Percentiles rank a stretch among this genome's conserved stretches.
These are phyloP conservation scores for Corynascus novoguineensis DNA, from an alignment of 495 filamentous ascomycete species.

Conservation along the genomic window DNA sequence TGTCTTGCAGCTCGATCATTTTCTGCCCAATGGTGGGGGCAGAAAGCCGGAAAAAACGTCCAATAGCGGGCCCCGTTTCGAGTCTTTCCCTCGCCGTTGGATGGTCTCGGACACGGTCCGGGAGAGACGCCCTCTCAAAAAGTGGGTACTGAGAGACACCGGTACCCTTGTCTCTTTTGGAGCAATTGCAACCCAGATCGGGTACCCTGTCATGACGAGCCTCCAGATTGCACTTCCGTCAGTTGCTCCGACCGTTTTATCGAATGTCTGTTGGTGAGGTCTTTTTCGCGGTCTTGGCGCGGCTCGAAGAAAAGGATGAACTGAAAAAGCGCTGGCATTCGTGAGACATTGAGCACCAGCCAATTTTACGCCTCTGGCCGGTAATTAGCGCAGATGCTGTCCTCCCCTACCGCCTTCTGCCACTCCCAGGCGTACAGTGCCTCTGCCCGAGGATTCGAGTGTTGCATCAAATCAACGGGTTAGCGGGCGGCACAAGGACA, in stretches of 20 bases:
- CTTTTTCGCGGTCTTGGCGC: background rate
- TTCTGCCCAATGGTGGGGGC: slow-evolving; percentile 41
- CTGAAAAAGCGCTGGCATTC: too few relatives aligned
- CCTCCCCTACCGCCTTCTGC: too few relatives aligned
- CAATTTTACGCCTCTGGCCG: too few relatives aligned
- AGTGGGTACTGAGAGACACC: slow-evolving; percentile 1
- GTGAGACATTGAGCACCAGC: too few relatives aligned
- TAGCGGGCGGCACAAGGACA: too few relatives aligned
- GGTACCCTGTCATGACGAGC: slow-evolving; percentile 2
- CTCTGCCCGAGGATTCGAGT: too few relatives aligned
- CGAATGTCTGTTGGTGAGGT: background rate
- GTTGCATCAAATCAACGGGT: too few relatives aligned
- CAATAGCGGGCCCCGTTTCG: slow-evolving; percentile 31
- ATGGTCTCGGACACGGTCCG: slow-evolving; percentile 13
- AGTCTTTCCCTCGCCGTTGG: slow-evolving; percentile 30
- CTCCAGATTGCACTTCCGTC: background rate
- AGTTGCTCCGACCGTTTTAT: background rate
- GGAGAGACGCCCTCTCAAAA: background rate
- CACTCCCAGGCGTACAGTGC: too few relatives aligned
- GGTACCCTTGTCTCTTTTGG: background rate
- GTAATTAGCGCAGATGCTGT: too few relatives aligned
- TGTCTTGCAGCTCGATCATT: slow-evolving; percentile 26
- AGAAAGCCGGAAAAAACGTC: slow-evolving; percentile 37
- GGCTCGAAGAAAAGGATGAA: background rate
- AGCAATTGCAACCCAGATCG: slow-evolving; percentile 15